These are phyloP conservation scores for Przewalskia tangutica DNA, from an alignment of 257 asterid species.

Conservation along the genomic window DNA sequence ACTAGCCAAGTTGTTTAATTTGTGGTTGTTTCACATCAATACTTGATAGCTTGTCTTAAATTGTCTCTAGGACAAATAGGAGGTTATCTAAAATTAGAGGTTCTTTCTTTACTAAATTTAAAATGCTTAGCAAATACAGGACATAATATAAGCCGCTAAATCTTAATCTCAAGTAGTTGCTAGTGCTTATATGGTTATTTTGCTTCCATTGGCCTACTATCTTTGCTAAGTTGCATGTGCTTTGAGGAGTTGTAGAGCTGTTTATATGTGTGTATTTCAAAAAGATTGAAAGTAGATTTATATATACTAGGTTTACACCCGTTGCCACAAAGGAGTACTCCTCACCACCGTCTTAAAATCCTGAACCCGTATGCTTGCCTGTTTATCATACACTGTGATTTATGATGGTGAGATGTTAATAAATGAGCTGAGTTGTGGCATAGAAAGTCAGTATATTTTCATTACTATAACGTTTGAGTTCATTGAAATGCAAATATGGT, in stretches of 20 bases:
- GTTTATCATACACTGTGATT: neutral
- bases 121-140: neutral
- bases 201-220: neutral
- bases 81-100: neutral
- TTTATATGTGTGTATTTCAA: neutral
- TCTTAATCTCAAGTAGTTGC: neutral
- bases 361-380: neutral
- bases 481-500: neutral
- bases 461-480: neutral
- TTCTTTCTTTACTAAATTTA: neutral
- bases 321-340: neutral
- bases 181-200: neutral
- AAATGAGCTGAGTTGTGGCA: neutral
- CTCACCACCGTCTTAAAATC: neutral
- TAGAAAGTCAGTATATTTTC: neutral
- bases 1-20: neutral
- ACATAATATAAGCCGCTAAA: no score
- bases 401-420: neutral
- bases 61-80: neutral
- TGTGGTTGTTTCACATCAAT: neutral
- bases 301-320: neutral
- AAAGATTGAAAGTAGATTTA: neutral
- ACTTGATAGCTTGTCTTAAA: neutral
- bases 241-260: neutral
- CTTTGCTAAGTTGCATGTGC: neutral